These are phyloP conservation scores for Diplocarpon rosae DNA, from an alignment of 2,329 filamentous ascomycete species.

Conservation along the genomic window DNA sequence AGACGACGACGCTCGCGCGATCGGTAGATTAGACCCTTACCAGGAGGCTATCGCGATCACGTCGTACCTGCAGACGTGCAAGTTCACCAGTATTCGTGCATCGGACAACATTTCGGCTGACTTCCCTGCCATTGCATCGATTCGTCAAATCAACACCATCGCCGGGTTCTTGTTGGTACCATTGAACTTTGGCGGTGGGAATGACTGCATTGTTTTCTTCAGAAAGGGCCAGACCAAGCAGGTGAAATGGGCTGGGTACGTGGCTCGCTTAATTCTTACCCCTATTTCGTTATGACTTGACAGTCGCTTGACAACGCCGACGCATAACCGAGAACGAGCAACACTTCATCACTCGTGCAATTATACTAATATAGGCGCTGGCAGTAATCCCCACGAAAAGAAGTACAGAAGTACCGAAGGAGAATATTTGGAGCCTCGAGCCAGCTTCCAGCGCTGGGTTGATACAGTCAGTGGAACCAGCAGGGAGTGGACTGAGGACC, in stretches of 20 bases:
- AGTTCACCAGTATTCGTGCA: slow-evolving; percentile 10
- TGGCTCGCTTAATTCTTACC: not conserved
- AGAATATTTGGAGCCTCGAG: slow-evolving; percentile 19
- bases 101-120: slow-evolving; percentile 16
- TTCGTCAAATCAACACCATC: slow-evolving; percentile 13
- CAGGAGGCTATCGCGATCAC: slow-evolving; percentile 17
- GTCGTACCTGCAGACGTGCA: slow-evolving; percentile 12
- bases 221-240: slow-evolving; percentile 14
- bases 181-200: slow-evolving; percentile 13
- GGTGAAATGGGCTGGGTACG: slow-evolving; percentile 16
- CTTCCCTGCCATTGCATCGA: slow-evolving; percentile 13
- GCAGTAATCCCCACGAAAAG: slow-evolving; percentile 18
- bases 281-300: not conserved
- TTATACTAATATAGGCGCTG: too few species aligned
- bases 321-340: too few species aligned
- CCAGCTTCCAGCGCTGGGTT: slow-evolving; percentile 16
- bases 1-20: slow-evolving; percentile 16
- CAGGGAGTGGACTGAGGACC: slow-evolving; percentile 18
- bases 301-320: too few species aligned
- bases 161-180: slow-evolving; percentile 19
- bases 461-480: slow-evolving; percentile 17
- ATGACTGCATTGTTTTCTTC: slow-evolving; percentile 20
- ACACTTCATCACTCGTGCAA: too few species aligned
- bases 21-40: slow-evolving; percentile 18
- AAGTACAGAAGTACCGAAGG: slow-evolving; percentile 5